A percentile compares a stretch with the other conserved stretches of the same genome.
Evolutionary conservation across 768 basidiomycete genomes (phyloP).

Genomic region (Panus rudis): DNA sequence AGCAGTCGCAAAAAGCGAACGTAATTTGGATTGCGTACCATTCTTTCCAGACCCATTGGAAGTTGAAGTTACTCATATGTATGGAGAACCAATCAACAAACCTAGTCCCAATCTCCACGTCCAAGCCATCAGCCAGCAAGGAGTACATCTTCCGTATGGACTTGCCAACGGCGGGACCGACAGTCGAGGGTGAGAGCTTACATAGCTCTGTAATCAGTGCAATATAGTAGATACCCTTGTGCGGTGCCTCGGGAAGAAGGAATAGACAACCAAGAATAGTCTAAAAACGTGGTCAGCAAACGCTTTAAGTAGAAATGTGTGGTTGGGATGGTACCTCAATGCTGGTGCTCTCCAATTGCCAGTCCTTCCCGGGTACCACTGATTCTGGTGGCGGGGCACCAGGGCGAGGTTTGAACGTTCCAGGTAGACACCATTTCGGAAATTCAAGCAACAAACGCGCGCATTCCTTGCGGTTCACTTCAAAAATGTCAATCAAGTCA

Average conservation of each 20-base stretch:
- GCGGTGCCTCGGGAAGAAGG: slow-evolving; percentile 67
- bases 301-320: neutral
- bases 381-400: slow-evolving; percentile 49
- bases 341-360: slow-evolving; percentile 84
- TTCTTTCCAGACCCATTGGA: slow-evolving; percentile 99
- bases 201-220: slow-evolving; percentile 89
- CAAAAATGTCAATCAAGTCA: slow-evolving; percentile 84
- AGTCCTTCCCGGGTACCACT: slow-evolving; percentile 43
- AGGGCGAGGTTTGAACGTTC: slow-evolving; percentile 79
- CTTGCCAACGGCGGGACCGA: slow-evolving; percentile 95
- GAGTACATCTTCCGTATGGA: slow-evolving; percentile 84
- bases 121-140: slow-evolving; percentile 76
- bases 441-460: slow-evolving; percentile 82
- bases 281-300: slow-evolving; percentile 29
- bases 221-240: slow-evolving; percentile 81
- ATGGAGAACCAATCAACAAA: slow-evolving; percentile 94
- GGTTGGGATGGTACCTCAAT: slow-evolving; percentile 61
- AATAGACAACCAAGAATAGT: slow-evolving; percentile 69
- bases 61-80: slow-evolving; percentile 97
- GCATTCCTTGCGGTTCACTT: slow-evolving; percentile 93
- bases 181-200: slow-evolving; percentile 85
- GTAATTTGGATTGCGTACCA: slow-evolving; percentile 49
- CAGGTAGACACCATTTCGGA: slow-evolving; percentile 73
- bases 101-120: slow-evolving; percentile 73
- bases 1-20: slow-evolving; percentile 1